Evolutionary conservation across 306 rosid species (phyloP), one percentile per base, ranked within the genome.

Genomic region (Quercus gilva): DNA sequence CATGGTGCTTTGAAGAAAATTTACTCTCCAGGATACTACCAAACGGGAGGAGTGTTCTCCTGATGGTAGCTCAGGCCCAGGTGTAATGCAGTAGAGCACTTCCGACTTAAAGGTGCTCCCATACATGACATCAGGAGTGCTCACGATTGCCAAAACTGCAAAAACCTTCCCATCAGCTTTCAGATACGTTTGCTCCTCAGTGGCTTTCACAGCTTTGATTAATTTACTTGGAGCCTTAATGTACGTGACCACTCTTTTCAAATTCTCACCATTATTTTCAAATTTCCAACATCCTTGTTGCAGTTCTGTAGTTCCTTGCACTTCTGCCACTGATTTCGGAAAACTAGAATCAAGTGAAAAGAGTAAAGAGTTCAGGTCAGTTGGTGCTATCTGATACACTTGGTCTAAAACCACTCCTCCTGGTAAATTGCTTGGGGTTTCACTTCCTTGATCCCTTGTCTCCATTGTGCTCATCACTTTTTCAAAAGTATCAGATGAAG

Each of bases 1-100:
- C 99, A 95, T 91, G 81, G 99, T 95, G 88, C 94, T 91, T 83
- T 95, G 99, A 69, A 92, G 28, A 70, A 95, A 95, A 81, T 92
- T 95, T 84, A 81, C 80, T 59, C 97, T 88, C 99, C 99, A 95
- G 14, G 99, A 95, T 85, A 95, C 85, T 35, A 91, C 94, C 76
- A 95, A 69, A 20, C 90, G 94, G 0, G 98, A 87, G 73, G 93
- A 86, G 74, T 84, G 93, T 75, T 90, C 91, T 74, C 90, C 97
- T 1, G 91, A 89, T 11, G 92, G 86, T 74, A 92, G 90, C 86
- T 95, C 97, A 7, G 98, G 99, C 56, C 97, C 97, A 25, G 98
- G 90, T 55, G 95, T 86, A 57, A 92, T 90, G 77, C 94, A 84
- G 79, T 87, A 92, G 52, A 91, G 97, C 85, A 95, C 4, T 79